phyloP scores from a whole-genome alignment of 2,329 filamentous ascomycete species.

The Colletotrichum sp. region DNA sequence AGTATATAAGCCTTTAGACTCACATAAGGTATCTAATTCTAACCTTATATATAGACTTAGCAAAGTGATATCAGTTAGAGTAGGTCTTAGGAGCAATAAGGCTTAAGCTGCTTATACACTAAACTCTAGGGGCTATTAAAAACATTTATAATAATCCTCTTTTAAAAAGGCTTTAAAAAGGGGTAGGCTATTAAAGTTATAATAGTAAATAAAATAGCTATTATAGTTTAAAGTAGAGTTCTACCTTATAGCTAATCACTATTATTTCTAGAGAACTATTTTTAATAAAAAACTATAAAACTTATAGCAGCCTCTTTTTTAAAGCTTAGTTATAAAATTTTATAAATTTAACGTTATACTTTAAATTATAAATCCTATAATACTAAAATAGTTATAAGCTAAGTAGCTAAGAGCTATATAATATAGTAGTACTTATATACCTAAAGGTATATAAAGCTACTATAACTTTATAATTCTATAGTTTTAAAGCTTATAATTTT shows the following conservation, averaged over 20 bases:
- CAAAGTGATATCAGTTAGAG: too few species aligned
- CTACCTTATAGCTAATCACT: not conserved
- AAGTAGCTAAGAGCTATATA: too few species aligned
- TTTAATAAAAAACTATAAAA: not conserved
- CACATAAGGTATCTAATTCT: too few species aligned
- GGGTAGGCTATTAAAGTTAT: not conserved
- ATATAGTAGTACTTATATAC: too few species aligned
- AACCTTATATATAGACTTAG: too few species aligned
- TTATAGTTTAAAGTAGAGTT: not conserved
- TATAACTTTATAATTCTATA: too few species aligned
- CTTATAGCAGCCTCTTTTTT: not conserved
- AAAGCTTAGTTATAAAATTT: not conserved
- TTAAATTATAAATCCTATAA: not conserved
- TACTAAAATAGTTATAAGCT: too few species aligned
- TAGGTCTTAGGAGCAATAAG: not conserved
- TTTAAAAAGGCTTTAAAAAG: not conserved
- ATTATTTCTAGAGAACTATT: not conserved
- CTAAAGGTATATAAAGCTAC: too few species aligned
- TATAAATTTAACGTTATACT: not conserved
- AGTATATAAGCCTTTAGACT: too few species aligned
- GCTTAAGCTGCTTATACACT: not conserved
- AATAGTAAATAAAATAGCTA: not conserved
- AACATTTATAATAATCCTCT: not conserved
- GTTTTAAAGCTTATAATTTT: too few species aligned
- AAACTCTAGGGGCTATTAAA: not conserved